Conservation (phyloP, 1,284 basidiomycete species). For the Puccinia hordei region DNA sequence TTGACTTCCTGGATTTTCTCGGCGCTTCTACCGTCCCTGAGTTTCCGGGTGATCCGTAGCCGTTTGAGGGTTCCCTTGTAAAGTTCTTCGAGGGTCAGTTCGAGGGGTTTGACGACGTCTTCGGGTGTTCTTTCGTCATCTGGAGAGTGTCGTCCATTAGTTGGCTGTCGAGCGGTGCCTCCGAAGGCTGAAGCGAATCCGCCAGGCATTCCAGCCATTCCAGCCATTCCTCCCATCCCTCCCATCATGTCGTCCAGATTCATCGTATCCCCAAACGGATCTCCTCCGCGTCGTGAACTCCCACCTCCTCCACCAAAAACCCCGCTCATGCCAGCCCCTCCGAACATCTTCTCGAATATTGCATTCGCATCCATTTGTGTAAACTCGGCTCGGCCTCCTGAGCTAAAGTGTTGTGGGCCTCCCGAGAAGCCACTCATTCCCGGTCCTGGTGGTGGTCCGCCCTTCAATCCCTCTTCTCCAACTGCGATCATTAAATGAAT, state of each 20-base stretch:
- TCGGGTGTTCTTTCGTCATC: slow-evolving; percentile 62
- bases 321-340: slow-evolving; percentile 54
- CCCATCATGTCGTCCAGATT: slow-evolving; percentile 60
- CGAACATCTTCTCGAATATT: slow-evolving; percentile 77
- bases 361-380: slow-evolving; percentile 80
- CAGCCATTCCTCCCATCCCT: slow-evolving; percentile 52
- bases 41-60: slow-evolving; percentile 79
- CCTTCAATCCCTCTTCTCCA: slow-evolving; percentile 41
- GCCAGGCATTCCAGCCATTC: slow-evolving; percentile 61
- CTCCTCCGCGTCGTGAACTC: slow-evolving; percentile 54
- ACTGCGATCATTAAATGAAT: slow-evolving; percentile 9
- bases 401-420: slow-evolving; percentile 9
- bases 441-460: slow-evolving; percentile 32
- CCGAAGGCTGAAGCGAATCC: slow-evolving; percentile 48
- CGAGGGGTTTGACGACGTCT: slow-evolving; percentile 78
- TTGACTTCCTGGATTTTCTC: slow-evolving; percentile 87
- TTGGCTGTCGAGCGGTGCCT: slow-evolving; percentile 53
- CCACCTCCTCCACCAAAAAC: slow-evolving; percentile 57
- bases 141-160: slow-evolving; percentile 55
- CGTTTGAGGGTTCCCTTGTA: slow-evolving; percentile 84
- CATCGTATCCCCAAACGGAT: slow-evolving; percentile 53
- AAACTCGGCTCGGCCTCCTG: slow-evolving; percentile 63
- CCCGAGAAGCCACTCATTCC: slow-evolving; percentile 24
- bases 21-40: slow-evolving; percentile 73
- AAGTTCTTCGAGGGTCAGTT: slow-evolving; percentile 85